phyloP scores from a whole-genome alignment of 2,329 filamentous ascomycete species.

The Fusarium zealandicum region DNA sequence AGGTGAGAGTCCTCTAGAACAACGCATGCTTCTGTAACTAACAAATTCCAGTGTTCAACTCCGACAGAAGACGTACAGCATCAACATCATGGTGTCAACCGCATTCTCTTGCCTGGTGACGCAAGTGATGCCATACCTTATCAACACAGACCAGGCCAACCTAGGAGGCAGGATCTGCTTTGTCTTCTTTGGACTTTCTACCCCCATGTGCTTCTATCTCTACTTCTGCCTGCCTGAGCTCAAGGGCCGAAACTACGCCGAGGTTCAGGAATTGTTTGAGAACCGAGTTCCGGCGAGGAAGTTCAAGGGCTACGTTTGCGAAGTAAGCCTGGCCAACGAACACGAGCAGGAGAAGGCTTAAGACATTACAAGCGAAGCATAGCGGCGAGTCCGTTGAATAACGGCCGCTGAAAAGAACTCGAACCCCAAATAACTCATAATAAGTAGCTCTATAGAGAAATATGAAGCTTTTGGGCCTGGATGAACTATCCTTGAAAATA shows the following conservation, averaged over 20 bases:
- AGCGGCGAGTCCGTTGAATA: too few species aligned
- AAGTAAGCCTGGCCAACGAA: conserved; percentile 14
- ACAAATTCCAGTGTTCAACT: conserved; percentile 31
- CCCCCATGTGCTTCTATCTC: conserved; percentile 44
- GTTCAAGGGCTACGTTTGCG: conserved; percentile 26
- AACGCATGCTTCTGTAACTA: background rate
- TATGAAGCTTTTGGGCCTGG: too few species aligned
- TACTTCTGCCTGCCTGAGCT: conserved; percentile 49
- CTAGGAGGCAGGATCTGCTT: conserved; percentile 46
- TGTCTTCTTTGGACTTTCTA: conserved; percentile 42
- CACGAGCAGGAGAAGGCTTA: conserved; percentile 4
- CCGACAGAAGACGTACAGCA: conserved; percentile 45
- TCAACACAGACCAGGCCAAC: conserved; percentile 42
- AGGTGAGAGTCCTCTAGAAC: conserved; percentile 14
- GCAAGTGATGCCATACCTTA: conserved; percentile 43
- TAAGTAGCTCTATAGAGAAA: too few species aligned
- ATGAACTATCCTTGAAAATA: too few species aligned
- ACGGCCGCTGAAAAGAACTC: too few species aligned
- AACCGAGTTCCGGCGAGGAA: conserved; percentile 20
- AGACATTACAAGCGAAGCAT: too few species aligned
- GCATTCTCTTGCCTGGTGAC: conserved; percentile 42
- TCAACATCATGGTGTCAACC: conserved; percentile 45
- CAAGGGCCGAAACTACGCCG: conserved; percentile 34
- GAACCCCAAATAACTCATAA: too few species aligned
- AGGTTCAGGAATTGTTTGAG: conserved; percentile 31